Base-by-base conservation (phyloP, 768 basidiomycete genomes). In the Russula sp. region DNA sequence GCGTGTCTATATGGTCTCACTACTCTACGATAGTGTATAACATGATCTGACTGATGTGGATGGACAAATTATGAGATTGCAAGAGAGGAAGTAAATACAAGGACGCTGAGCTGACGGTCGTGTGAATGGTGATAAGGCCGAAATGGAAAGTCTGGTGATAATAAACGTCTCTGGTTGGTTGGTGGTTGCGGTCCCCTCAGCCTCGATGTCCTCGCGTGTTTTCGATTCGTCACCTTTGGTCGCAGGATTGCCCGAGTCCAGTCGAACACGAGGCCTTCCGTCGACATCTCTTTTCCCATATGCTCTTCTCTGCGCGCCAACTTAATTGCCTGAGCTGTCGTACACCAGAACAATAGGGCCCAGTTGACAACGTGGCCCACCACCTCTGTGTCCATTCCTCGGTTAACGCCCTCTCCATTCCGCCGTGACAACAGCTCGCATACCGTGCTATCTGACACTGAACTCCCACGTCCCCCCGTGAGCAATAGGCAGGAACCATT, bases 191-290 rank as follows among this genome's bases (percentile, higher is more conserved):
- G 59, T 70, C 67, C 42, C 56, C 71, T 63, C 61, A 49, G 72
- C 73, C 72, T 71, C 67, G 71, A 69, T 67, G 69, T 62, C 61
- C 63, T 65, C 67, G 73, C 73, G 66, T 74, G 73, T 59, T 55
- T 64, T 61, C 52, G 65, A 65, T 63, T 68, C 50, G 42, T 67
- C 42, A 42, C 59, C 57, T 67, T 53, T 52, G 34, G 53, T 58
- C 56, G 22, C 60, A 56, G 40, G 46, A 50, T 57, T 65, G 38
- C 64, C 56, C 50, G 60, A 61, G 64, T 40, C 38, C 49, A 50
- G 49, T 61, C 49, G 40, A 49, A 52, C 64, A 65, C 60, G 64
- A 65, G 64, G 64, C 64, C 49, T 54, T 61, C 51, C 49, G 54
- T 57, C 55, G 52, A 51, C 50, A 65, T 66, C 56, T 66, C 64